phyloP scores from a whole-genome alignment of 1,284 basidiomycete species.

The Coniophora puteana region DNA sequence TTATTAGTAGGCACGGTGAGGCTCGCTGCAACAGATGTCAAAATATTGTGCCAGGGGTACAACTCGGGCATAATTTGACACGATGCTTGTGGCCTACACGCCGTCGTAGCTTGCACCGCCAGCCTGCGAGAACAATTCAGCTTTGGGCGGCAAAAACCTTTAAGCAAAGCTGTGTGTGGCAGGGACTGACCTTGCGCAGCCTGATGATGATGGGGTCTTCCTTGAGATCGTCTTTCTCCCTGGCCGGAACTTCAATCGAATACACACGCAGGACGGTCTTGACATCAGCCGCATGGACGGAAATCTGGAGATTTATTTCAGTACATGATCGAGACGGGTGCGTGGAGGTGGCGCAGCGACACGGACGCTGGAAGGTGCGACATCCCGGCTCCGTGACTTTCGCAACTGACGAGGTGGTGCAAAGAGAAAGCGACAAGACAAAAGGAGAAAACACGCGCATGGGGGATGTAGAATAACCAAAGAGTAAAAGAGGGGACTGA shows the following conservation, averaged over 20 bases:
- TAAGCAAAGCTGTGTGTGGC: no score
- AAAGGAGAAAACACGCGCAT: slow-evolving; percentile 1
- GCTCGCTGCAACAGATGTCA: no score
- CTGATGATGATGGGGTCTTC: slow-evolving; percentile 74
- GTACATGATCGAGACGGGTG: background rate
- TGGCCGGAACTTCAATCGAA: slow-evolving; percentile 84
- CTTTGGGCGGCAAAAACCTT: background rate
- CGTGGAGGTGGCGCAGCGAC: background rate
- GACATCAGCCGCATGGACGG: slow-evolving; percentile 84
- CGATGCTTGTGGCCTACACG: slow-evolving; percentile 48
- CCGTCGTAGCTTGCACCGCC: slow-evolving; percentile 83
- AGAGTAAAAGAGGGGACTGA: slow-evolving; percentile 29
- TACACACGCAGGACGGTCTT: slow-evolving; percentile 75
- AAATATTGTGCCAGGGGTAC: no score
- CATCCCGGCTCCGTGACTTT: no score
- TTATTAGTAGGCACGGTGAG: no score
- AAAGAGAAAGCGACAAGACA: slow-evolving; percentile 23
- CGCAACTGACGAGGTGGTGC: slow-evolving; percentile 34
- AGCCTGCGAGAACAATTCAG: slow-evolving; percentile 41
- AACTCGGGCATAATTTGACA: no score
- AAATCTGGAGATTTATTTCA: slow-evolving; percentile 68
- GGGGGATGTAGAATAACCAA: no score
- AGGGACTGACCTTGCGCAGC: slow-evolving; percentile 70
- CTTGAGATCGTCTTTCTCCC: slow-evolving; percentile 76
- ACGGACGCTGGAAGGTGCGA: no score